Evolutionary conservation across 192 early-diverging fungal genomes (phyloP), one percentile per base, ranked within the genome.

Genomic region (Coemansia sp.): DNA sequence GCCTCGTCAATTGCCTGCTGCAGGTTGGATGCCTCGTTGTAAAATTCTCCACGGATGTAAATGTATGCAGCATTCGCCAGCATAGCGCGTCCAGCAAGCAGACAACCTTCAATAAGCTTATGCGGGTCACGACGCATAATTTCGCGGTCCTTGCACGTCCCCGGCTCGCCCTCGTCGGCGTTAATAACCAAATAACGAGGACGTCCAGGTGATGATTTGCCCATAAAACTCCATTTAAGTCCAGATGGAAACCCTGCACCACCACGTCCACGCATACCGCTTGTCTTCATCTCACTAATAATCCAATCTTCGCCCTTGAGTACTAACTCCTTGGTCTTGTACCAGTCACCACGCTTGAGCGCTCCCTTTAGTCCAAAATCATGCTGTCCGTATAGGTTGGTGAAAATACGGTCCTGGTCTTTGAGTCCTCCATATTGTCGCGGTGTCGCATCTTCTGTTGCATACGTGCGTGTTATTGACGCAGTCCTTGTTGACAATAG

Each of bases 221-320:
- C 97, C 95, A 98, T 96, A 77, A 98, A 98, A 73, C 89, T 93
- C 95, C 97, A 97, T 84, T 98, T 98, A 54, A 98, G 86, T 53
- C 97, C 97, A 9, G 95, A 92, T 10, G 97, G 94, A 82, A 98
- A 98, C 33, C 97, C 97, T 61, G 95, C 97, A 71, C 95, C 97
- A 72, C 95, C 97, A 71, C 97, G 93, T 57, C 92, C 91, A 61
- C 95, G 87, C 64, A 97, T 80, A 57, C 94, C 97, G 33, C 94
- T 96, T 56, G 87, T 85, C 85, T 98, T 98, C 85, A 97, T 92
- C 85, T 98, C 93, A 78, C 95, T 88, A 74, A 98, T 87, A 75
- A 98, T 98, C 95, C 95, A 98, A 60, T 94, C 90, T 70, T 94
- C 87, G 58, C 97, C 97, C 81, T 98, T 98, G 53, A 90, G 86